Evolutionary conservation across 2,329 filamentous ascomycete species (phyloP).

Genomic region (Colletotrichum filicis): DNA sequence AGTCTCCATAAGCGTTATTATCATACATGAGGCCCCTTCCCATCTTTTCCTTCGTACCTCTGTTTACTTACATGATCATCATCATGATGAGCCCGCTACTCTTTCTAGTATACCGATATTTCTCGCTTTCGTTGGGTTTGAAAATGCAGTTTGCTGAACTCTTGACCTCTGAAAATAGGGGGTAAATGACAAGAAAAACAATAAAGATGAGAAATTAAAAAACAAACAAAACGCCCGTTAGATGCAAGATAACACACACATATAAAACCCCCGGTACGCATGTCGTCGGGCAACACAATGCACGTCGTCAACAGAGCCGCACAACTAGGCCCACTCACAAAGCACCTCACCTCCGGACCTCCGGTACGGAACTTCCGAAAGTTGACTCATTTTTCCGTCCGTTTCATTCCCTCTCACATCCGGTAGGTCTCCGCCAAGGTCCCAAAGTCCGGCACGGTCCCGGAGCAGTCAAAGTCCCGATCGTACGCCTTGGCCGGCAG

Average conservation of each 20-base stretch:
- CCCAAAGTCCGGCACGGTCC: slow-evolving; percentile 64
- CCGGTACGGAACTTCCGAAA: slow-evolving; percentile 2
- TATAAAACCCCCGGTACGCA: neutral
- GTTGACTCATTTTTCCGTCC: neutral
- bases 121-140: neutral
- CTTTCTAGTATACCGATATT: neutral
- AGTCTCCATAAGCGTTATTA: slow-evolving; percentile 2
- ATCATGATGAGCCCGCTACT: neutral
- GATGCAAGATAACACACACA: slow-evolving; percentile 5
- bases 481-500: slow-evolving; percentile 81
- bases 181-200: neutral
- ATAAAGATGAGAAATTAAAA: neutral
- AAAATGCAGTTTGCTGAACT: slow-evolving; percentile 18
- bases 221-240: slow-evolving; percentile 1
- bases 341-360: neutral
- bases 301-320: neutral
- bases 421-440: slow-evolving; percentile 63
- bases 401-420: neutral
- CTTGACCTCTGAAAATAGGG: neutral
- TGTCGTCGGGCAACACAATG: neutral
- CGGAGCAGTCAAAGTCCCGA: slow-evolving; percentile 75
- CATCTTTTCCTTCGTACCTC: neutral
- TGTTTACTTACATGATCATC: neutral
- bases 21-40: slow-evolving; percentile 15
- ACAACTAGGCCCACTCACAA: neutral